Evolutionary conservation across 768 basidiomycete species (phyloP), one percentile per base, ranked within the genome.

Genomic region (Lactarius tabidus): DNA sequence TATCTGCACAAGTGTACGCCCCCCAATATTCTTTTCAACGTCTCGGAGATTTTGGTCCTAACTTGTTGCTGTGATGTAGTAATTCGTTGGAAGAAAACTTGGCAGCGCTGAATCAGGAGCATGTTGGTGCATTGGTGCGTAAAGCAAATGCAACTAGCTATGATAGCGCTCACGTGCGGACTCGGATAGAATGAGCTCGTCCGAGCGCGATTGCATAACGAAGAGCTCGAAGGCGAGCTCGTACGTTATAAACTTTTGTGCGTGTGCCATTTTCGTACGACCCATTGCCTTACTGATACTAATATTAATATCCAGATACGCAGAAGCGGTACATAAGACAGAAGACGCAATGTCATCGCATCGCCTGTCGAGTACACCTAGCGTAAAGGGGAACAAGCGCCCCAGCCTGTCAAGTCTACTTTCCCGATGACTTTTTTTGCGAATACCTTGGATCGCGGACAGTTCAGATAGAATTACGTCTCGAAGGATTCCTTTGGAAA

Each of bases 221-320:
- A 99, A 74, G 95, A 98, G 74, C 81, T 96, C 65, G 97, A 98
- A 75, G 84, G 87, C 63, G 93, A 98, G 74, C 84, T 99, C 20
- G 95, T 99, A 43, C 86, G 90, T 48, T 98, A 97, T 78, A 97
- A 97, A 77, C 79, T 97, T 53, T 74, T 96, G 91, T 95, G 71
- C 74, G 89, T 79, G 17, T 36, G n/a, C 38, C 41, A 14, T 38
- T n/a, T 52, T 9, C n/a, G 5, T 35, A 20, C 1, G 53, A 17
- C 29, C 14, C 51, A 31, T 10, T 23, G 23, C 23, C n/a, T 38
- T 17, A 20, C 55, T 45, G 17, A 54, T 59, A 18, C 56, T 2
- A 26, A 38, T 23, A 17, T 23, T 66, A 15, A 28, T 43, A 6
- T 56, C 10, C 60, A 84, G 83, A 55, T 84, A 84, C 68, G 83